These are phyloP conservation scores for Macrocybe gigantea DNA, from an alignment of 768 basidiomycete species.

Conservation along the genomic window DNA sequence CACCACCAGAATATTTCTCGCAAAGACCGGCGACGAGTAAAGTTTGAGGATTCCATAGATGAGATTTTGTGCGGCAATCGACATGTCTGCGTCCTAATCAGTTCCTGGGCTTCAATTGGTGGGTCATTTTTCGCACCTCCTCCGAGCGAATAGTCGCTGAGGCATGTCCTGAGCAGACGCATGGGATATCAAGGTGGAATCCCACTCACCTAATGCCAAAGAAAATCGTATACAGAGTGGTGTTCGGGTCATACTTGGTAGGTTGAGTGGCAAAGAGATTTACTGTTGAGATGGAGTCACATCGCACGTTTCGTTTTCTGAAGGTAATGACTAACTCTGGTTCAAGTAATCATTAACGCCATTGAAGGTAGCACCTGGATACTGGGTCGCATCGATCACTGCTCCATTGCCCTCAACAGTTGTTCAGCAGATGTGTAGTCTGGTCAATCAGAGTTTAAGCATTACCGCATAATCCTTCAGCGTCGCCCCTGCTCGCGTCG, in stretches of 20 bases:
- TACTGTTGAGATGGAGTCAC: constrained; percentile 8
- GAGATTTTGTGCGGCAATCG: constrained; percentile 31
- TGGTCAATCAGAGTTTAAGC: background rate
- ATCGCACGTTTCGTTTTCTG: background rate
- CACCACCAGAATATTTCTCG: constrained; percentile 42
- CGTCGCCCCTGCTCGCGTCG: constrained; percentile 28
- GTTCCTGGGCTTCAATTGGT: constrained; percentile 14
- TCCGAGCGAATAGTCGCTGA: constrained; percentile 34
- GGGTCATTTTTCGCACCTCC: constrained; percentile 20
- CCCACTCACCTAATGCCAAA: constrained; percentile 45
- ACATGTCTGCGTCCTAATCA: constrained; percentile 18
- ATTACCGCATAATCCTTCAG: constrained; percentile 47
- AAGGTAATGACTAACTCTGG: constrained; percentile 15
- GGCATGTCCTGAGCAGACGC: background rate
- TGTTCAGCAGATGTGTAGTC: background rate
- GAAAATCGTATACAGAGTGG: constrained; percentile 45
- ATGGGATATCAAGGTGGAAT: background rate
- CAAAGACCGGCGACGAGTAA: constrained; percentile 38
- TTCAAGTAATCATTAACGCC: constrained; percentile 15
- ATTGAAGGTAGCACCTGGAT: constrained; percentile 9
- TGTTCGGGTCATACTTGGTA: constrained; percentile 22
- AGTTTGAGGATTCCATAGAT: constrained; percentile 32
- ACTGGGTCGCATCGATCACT: constrained; percentile 19
- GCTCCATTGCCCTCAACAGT: constrained; percentile 18
- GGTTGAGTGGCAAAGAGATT: constrained; percentile 17